Percentiles rank a stretch among this genome's conserved stretches.
These are phyloP conservation scores for Alternaria arbusti DNA, from an alignment of 2,329 filamentous ascomycete species.

Conservation along the genomic window DNA sequence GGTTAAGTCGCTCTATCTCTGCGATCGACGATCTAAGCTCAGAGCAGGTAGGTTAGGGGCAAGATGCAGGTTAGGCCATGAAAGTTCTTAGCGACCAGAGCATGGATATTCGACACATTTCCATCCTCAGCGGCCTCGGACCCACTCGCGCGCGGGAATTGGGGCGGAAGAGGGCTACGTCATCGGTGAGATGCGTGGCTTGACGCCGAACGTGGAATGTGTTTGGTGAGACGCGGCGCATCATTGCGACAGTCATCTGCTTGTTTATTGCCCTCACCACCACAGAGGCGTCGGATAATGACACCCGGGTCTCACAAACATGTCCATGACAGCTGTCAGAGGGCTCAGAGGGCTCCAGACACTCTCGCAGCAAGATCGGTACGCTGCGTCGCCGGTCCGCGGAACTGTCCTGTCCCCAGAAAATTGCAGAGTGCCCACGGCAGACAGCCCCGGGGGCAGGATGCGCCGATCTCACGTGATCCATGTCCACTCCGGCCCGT, in stretches of 20 bases:
- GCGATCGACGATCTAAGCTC: constrained; percentile 24
- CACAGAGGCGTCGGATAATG: not conserved
- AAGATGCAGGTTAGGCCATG: constrained; percentile 5
- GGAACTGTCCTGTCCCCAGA: not conserved
- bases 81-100: constrained; percentile 8
- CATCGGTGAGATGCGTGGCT: not conserved
- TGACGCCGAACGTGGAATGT: not conserved
- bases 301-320: not conserved
- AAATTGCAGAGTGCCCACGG: not conserved
- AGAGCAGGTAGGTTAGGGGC: constrained; percentile 14
- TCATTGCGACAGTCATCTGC: not conserved
- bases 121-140: not conserved
- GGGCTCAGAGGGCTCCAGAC: not conserved
- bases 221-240: not conserved
- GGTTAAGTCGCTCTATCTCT: constrained; percentile 1
- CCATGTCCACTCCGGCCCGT: no score
- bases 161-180: not conserved
- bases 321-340: not conserved
- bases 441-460: not conserved
- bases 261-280: not conserved
- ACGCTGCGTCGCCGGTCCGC: not conserved
- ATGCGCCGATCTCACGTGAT: not conserved
- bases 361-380: not conserved
- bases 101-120: constrained; percentile 11
- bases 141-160: constrained; percentile 1